phyloP scores from a whole-genome alignment of 768 basidiomycete genomes.

The Sarcodon sp. region DNA sequence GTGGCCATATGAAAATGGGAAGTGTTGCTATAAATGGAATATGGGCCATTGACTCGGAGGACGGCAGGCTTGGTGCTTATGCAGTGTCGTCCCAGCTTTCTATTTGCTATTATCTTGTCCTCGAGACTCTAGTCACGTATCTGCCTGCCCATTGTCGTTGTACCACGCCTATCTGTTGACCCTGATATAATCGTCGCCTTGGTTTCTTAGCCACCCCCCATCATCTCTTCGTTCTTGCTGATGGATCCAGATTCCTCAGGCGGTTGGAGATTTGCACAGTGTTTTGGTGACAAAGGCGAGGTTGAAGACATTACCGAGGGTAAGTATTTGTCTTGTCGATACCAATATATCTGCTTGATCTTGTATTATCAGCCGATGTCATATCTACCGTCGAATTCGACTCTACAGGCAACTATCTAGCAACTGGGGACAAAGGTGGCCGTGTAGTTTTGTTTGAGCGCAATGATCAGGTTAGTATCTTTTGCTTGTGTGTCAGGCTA shows the following conservation, averaged over 20 bases:
- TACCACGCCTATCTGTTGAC: conserved; percentile 1
- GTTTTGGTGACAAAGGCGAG: conserved; percentile 99
- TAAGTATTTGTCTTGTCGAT: conserved; percentile 20
- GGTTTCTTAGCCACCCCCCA: conserved; percentile 12
- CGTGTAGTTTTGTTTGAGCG: conserved; percentile 98
- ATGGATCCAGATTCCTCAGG: conserved; percentile 82
- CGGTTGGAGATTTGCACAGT: conserved; percentile 98
- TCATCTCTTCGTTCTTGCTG: conserved; percentile 16
- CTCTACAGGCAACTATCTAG: conserved; percentile 98
- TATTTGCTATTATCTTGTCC: not conserved
- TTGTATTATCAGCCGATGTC: conserved; percentile 74
- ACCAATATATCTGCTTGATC: conserved; percentile 11
- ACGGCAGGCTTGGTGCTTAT: conserved; percentile 1
- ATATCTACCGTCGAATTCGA: conserved; percentile 99
- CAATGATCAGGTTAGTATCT: conserved; percentile 75
- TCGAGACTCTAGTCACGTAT: not conserved
- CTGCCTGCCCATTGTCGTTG: not conserved
- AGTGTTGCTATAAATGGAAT: conserved; percentile 3
- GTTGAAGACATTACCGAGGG: conserved; percentile 99
- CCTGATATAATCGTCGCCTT: not conserved
- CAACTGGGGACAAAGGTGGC: conserved; percentile 98
- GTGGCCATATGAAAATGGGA: conserved; percentile 1
- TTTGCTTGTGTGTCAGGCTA: not conserved
- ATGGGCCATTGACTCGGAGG: conserved; percentile 3
- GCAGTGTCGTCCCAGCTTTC: not conserved